phyloP scores from a whole-genome alignment of 306 rosid genomes.

The Cicer judaicum region DNA sequence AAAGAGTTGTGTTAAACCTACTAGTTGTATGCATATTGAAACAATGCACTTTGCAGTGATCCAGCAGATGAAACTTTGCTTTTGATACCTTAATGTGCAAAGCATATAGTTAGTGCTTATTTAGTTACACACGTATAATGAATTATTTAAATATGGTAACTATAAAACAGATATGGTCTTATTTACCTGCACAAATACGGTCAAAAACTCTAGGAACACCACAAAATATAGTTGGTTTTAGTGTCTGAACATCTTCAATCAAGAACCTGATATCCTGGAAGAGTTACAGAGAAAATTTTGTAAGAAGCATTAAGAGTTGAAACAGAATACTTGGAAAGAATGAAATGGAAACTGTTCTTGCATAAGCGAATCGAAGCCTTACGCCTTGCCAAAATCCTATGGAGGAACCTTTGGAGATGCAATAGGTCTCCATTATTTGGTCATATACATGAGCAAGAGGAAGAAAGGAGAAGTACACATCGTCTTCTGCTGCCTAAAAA shows the following conservation, averaged over 20 bases:
- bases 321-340: conserved; percentile 22
- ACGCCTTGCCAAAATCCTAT: conserved; percentile 70
- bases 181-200: conserved; percentile 65
- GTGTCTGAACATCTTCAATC: conserved; percentile 76
- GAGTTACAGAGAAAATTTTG: conserved; percentile 30
- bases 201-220: conserved; percentile 97
- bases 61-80: conserved; percentile 77
- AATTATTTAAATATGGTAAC: conserved; percentile 3
- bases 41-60: conserved; percentile 59
- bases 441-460: conserved; percentile 86
- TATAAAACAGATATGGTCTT: neutral
- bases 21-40: conserved; percentile 83
- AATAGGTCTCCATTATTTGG: conserved; percentile 80
- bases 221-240: conserved; percentile 83
- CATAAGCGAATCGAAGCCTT: conserved; percentile 42
- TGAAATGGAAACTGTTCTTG: conserved; percentile 12
- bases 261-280: conserved; percentile 83
- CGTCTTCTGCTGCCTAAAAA: conserved; percentile 47
- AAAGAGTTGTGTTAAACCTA: conserved; percentile 42
- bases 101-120: conserved; percentile 16
- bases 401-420: conserved; percentile 72
- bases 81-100: conserved; percentile 55
- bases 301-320: conserved; percentile 29
- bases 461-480: conserved; percentile 67
- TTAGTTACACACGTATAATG: conserved; percentile 2